Evolutionary conservation across 2,329 filamentous ascomycete genomes (phyloP).

Genomic region (Xylariomycetidae sp.): DNA sequence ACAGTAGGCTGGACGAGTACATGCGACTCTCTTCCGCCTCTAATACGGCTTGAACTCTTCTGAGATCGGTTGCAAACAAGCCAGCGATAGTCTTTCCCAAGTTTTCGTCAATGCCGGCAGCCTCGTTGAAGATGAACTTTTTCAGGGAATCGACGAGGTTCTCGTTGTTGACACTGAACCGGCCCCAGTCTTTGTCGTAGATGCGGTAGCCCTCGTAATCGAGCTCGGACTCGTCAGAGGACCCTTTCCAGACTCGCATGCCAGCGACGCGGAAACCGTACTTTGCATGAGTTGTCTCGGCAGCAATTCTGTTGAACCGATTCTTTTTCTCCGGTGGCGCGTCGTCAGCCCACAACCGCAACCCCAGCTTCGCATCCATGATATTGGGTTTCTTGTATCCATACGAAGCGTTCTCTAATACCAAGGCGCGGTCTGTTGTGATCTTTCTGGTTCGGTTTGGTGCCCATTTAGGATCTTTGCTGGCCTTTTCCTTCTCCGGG

Average conservation of each 20-base stretch:
- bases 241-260: slow-evolving; percentile 58
- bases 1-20: slow-evolving; percentile 57
- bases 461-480: slow-evolving; percentile 32
- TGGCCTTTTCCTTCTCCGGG: slow-evolving; percentile 11
- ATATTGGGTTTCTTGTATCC: slow-evolving; percentile 85
- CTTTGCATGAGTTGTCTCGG: slow-evolving; percentile 52
- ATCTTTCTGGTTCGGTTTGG: slow-evolving; percentile 55
- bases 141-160: slow-evolving; percentile 51
- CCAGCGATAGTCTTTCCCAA: slow-evolving; percentile 49
- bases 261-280: slow-evolving; percentile 60
- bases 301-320: slow-evolving; percentile 54
- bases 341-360: slow-evolving; percentile 77
- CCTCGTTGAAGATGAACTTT: slow-evolving; percentile 52
- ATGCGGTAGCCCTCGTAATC: slow-evolving; percentile 51
- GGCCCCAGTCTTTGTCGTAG: slow-evolving; percentile 60
- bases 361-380: slow-evolving; percentile 86
- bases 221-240: slow-evolving; percentile 43
- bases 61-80: slow-evolving; percentile 48
- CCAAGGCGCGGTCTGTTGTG: slow-evolving; percentile 71
- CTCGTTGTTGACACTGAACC: slow-evolving; percentile 42
- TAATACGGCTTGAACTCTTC: slow-evolving; percentile 47
- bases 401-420: slow-evolving; percentile 75
- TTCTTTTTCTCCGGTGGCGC: slow-evolving; percentile 52
- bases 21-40: slow-evolving; percentile 53
- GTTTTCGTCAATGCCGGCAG: slow-evolving; percentile 53